Conservation (phyloP, 768 basidiomycete genomes). For the Agaricus subrufescens region DNA sequence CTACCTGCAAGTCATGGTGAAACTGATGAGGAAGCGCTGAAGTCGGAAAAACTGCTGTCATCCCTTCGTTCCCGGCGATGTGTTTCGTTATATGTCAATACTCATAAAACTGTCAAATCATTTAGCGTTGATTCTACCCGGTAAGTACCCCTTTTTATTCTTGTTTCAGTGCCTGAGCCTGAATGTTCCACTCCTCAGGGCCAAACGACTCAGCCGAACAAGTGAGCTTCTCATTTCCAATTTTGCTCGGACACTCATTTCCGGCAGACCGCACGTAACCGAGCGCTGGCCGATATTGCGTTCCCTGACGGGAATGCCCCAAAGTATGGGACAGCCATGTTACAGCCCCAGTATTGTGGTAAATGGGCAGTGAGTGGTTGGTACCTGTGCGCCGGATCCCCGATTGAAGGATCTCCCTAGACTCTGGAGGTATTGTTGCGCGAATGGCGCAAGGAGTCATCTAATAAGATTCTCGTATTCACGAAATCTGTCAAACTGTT, state of each 20-base stretch:
- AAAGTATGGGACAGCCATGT: slow-evolving; percentile 57
- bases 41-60: slow-evolving; percentile 42
- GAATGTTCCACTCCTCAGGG: slow-evolving; percentile 31
- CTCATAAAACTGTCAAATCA: slow-evolving; percentile 89
- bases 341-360: slow-evolving; percentile 68
- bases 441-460: slow-evolving; percentile 57
- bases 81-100: slow-evolving; percentile 78
- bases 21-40: slow-evolving; percentile 5
- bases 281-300: slow-evolving; percentile 53
- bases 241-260: not conserved
- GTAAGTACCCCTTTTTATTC: slow-evolving; percentile 30
- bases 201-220: slow-evolving; percentile 68
- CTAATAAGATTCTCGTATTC: slow-evolving; percentile 90
- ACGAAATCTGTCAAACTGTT: slow-evolving; percentile 90
- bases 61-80: slow-evolving; percentile 49
- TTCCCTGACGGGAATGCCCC: slow-evolving; percentile 57
- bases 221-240: slow-evolving; percentile 26
- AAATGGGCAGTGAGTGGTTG: slow-evolving; percentile 70
- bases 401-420: slow-evolving; percentile 29
- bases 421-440: slow-evolving; percentile 62
- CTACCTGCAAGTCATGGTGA: not conserved
- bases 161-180: not conserved
- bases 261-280: slow-evolving; percentile 45
- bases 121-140: slow-evolving; percentile 78
- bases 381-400: not conserved